Evolutionary conservation across 805 yeast species (phyloP).

Genomic region (Metschnikowia chrysomelidarum): DNA sequence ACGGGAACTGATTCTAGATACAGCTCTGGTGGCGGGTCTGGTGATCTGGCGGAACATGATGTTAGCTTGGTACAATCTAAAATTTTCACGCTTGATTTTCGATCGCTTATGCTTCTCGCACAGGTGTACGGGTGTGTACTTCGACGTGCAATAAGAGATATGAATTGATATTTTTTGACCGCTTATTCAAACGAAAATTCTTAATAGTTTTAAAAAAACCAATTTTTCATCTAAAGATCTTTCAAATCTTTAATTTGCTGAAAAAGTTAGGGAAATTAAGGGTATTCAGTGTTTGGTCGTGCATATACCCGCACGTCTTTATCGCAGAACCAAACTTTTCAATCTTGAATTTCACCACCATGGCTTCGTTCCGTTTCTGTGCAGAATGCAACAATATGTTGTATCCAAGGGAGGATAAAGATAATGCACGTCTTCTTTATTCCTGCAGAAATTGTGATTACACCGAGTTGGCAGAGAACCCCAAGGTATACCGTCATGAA

Average conservation of each 20-base stretch:
- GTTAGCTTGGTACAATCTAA: conserved; percentile 9
- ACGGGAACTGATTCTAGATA: conserved; percentile 25
- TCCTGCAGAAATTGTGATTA: conserved; percentile 95
- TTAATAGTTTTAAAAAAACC: too few species aligned
- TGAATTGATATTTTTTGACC: too few species aligned
- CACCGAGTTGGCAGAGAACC: conserved; percentile 85
- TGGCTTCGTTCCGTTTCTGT: conserved; percentile 96
- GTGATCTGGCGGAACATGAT: conserved; percentile 36
- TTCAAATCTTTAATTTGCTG: too few species aligned
- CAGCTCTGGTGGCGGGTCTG: conserved; percentile 37
- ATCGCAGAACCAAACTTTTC: neutral
- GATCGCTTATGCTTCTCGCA: too few species aligned
- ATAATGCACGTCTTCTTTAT: conserved; percentile 68
- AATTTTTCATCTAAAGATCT: too few species aligned
- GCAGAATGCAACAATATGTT: conserved; percentile 97
- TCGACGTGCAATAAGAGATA: too few species aligned
- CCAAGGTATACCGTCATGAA: conserved; percentile 90
- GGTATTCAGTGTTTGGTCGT: too few species aligned
- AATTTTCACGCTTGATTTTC: too few species aligned
- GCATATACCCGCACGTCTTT: neutral
- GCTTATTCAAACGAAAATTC: too few species aligned
- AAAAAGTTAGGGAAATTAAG: too few species aligned
- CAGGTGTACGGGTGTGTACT: too few species aligned
- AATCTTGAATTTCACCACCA: conserved; percentile 26
- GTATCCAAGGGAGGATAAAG: conserved; percentile 94